Percentiles rank a stretch among this genome's conserved stretches.
phyloP scores from a whole-genome alignment of 2,329 filamentous ascomycete genomes.

The Neofusicoccum umdonicola region DNA sequence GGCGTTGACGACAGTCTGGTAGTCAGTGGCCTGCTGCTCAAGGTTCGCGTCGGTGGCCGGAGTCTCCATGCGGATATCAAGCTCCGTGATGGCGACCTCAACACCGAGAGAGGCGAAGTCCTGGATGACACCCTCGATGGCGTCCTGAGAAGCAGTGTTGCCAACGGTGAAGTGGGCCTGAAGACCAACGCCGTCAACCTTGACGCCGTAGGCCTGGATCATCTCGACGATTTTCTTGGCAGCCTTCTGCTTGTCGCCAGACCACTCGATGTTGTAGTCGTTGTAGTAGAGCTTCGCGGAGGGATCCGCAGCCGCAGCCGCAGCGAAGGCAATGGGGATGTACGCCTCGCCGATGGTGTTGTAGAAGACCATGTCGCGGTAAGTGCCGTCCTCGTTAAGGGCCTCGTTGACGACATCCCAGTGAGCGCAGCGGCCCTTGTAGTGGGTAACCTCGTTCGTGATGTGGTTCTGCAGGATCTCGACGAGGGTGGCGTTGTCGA shows the following conservation, averaged over 20 bases:
- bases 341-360: slow-evolving; percentile 35
- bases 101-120: slow-evolving; percentile 52
- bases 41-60: slow-evolving; percentile 27
- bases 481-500: slow-evolving; percentile 41
- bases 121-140: slow-evolving; percentile 48
- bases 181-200: slow-evolving; percentile 45
- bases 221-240: slow-evolving; percentile 39
- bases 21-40: slow-evolving; percentile 24
- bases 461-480: slow-evolving; percentile 44
- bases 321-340: slow-evolving; percentile 57
- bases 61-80: slow-evolving; percentile 54
- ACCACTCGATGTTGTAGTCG: slow-evolving; percentile 47
- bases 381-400: slow-evolving; percentile 55
- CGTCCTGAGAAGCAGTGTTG: slow-evolving; percentile 30
- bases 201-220: slow-evolving; percentile 30
- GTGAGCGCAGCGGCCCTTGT: slow-evolving; percentile 47
- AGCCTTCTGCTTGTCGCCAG: slow-evolving; percentile 35
- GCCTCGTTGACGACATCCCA: slow-evolving; percentile 69
- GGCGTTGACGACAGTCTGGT: slow-evolving; percentile 46
- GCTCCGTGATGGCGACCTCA: slow-evolving; percentile 62
- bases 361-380: slow-evolving; percentile 53
- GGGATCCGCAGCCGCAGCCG: slow-evolving; percentile 54
- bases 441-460: slow-evolving; percentile 37
- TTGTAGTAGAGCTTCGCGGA: slow-evolving; percentile 62
- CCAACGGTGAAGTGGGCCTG: slow-evolving; percentile 54